These are phyloP conservation scores for Trichosporon coremiiforme DNA, from an alignment of 1,284 basidiomycete species.

Conservation along the genomic window DNA sequence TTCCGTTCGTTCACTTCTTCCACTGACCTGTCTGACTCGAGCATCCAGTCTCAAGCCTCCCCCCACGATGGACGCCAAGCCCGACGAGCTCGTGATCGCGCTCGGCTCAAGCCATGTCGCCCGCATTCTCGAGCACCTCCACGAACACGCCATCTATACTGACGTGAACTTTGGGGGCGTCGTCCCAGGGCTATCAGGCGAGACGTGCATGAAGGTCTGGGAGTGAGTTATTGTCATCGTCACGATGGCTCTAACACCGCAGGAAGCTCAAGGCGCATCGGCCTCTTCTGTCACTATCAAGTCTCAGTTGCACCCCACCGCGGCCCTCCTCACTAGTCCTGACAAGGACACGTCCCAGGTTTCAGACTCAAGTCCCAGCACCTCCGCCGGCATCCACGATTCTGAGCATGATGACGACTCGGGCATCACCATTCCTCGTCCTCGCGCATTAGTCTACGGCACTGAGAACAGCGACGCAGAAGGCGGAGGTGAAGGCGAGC, in stretches of 20 bases:
- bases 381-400: background rate
- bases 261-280: background rate
- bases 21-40: background rate
- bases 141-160: background rate
- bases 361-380: background rate
- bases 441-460: background rate
- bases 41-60: background rate
- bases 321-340: background rate
- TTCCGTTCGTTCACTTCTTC: background rate
- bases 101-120: constrained; percentile 8
- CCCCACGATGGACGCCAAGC: background rate
- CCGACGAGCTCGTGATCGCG: constrained; percentile 10
- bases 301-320: background rate
- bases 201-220: constrained; percentile 12
- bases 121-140: constrained; percentile 5
- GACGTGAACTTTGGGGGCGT: constrained; percentile 2
- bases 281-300: background rate
- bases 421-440: background rate
- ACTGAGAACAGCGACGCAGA: background rate
- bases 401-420: background rate
- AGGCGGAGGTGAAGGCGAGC: background rate
- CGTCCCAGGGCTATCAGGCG: background rate
- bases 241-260: background rate
- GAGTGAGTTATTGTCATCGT: background rate
- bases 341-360: background rate